phyloP scores from a whole-genome alignment of 257 asterid genomes.

The Penstemon barbatus region DNA sequence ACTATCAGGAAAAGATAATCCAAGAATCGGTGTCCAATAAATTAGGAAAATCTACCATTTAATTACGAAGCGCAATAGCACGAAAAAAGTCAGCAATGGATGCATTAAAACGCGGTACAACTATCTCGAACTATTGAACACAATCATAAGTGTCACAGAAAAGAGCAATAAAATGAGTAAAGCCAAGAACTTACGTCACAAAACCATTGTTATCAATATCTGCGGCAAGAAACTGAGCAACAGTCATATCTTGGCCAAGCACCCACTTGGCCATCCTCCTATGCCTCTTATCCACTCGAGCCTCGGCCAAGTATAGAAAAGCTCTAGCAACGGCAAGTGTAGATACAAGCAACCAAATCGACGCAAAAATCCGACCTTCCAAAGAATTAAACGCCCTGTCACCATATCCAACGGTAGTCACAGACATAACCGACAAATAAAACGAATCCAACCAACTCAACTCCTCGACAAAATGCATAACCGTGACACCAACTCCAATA shows the following conservation, averaged over 20 bases:
- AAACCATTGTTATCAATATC: slow-evolving; percentile 89
- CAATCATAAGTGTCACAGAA: slow-evolving; percentile 11
- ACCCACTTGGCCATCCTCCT: slow-evolving; percentile 92
- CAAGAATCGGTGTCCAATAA: no score
- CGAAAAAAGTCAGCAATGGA: no score
- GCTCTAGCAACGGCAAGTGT: slow-evolving; percentile 99
- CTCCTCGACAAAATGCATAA: slow-evolving; percentile 82
- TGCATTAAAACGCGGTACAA: no score
- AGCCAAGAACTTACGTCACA: slow-evolving; percentile 51
- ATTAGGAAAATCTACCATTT: no score
- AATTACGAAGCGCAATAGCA: no score
- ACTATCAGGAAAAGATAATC: no score
- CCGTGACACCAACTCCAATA: slow-evolving; percentile 74
- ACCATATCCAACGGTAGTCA: slow-evolving; percentile 96
- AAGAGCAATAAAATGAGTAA: slow-evolving; percentile 6
- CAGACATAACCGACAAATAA: slow-evolving; percentile 92
- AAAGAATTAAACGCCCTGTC: slow-evolving; percentile 80
- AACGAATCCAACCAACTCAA: slow-evolving; percentile 77
- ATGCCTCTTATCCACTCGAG: slow-evolving; percentile 85
- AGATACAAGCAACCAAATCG: slow-evolving; percentile 91
- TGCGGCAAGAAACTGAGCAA: slow-evolving; percentile 93
- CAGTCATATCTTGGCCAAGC: slow-evolving; percentile 89
- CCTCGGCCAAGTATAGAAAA: slow-evolving; percentile 94
- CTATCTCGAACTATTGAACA: not conserved
- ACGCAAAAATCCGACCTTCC: slow-evolving; percentile 83